Conservation (phyloP, 2,329 filamentous ascomycete species). For the Ascochyta koolunga region DNA sequence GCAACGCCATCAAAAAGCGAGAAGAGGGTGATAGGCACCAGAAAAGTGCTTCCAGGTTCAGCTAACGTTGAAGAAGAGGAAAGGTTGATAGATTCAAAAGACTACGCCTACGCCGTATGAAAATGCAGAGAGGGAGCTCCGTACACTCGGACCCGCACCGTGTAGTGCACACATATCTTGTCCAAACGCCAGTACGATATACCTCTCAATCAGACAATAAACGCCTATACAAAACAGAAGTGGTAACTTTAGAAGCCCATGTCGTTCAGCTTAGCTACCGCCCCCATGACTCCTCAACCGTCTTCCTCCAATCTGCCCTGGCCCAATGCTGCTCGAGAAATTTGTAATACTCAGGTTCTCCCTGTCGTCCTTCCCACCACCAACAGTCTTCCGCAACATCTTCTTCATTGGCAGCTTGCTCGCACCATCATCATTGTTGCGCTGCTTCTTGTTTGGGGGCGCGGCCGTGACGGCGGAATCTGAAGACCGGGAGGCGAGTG, state of each 20-base stretch:
- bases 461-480: slow-evolving; percentile 34
- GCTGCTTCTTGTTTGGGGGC: slow-evolving; percentile 55
- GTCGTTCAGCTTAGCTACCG: slow-evolving; percentile 10
- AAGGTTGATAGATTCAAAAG: too few species aligned
- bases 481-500: slow-evolving; percentile 40
- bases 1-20: too few species aligned
- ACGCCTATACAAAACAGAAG: neutral
- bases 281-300: slow-evolving; percentile 49
- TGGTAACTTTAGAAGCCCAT: neutral
- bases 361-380: slow-evolving; percentile 45
- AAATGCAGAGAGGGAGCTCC: neutral
- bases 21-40: too few species aligned
- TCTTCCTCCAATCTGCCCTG: slow-evolving; percentile 42
- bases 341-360: slow-evolving; percentile 51
- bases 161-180: neutral
- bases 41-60: too few species aligned
- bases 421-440: slow-evolving; percentile 37
- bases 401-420: slow-evolving; percentile 55
- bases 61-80: too few species aligned
- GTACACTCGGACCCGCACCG: neutral
- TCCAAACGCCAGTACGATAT: slow-evolving; percentile 1
- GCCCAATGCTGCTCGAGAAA: slow-evolving; percentile 50
- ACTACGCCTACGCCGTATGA: neutral
- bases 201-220: neutral
- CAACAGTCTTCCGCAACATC: slow-evolving; percentile 51